phyloP scores from a whole-genome alignment of 2,329 filamentous ascomycete genomes.

The Coniochaeta prunicola region DNA sequence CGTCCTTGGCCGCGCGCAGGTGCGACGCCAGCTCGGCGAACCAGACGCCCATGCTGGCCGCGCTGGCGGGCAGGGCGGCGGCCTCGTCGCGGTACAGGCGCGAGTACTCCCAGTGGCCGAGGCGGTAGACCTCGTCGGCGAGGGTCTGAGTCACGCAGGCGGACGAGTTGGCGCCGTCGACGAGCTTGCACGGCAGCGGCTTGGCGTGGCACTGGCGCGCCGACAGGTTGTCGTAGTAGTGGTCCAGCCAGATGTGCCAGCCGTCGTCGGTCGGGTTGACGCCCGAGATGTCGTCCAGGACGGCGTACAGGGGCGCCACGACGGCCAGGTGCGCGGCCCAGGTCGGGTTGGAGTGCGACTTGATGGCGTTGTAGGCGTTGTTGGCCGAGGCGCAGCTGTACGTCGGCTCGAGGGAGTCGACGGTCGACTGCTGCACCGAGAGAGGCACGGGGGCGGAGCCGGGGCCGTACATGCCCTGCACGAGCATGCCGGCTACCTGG shows the following conservation, averaged over 20 bases:
- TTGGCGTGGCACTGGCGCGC: slow-evolving; percentile 70
- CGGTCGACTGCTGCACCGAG: slow-evolving; percentile 41
- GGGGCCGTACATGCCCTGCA: slow-evolving; percentile 59
- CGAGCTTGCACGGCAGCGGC: slow-evolving; percentile 60
- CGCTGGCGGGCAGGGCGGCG: slow-evolving; percentile 53
- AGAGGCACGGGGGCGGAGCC: slow-evolving; percentile 36
- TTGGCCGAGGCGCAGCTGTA: slow-evolving; percentile 56
- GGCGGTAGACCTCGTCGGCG: slow-evolving; percentile 64
- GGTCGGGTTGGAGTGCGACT: slow-evolving; percentile 30
- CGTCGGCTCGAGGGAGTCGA: slow-evolving; percentile 69
- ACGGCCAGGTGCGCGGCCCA: slow-evolving; percentile 61
- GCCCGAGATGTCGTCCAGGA: slow-evolving; percentile 62
- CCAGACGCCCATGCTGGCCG: slow-evolving; percentile 63
- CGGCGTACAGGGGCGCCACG: slow-evolving; percentile 45
- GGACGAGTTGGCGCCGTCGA: slow-evolving; percentile 33
- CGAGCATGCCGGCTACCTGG: slow-evolving; percentile 70
- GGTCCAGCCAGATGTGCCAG: slow-evolving; percentile 69
- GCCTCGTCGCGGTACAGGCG: slow-evolving; percentile 66
- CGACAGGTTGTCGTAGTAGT: slow-evolving; percentile 80
- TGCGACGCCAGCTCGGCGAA: slow-evolving; percentile 63
- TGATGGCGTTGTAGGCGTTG: slow-evolving; percentile 33
- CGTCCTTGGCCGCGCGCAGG: slow-evolving; percentile 45
- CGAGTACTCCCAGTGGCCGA: slow-evolving; percentile 76
- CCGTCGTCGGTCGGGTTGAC: slow-evolving; percentile 46
- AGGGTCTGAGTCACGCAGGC: slow-evolving; percentile 55